Conservation (phyloP, 208 protist genomes). For the Acanthamoeba castellanii region DNA sequence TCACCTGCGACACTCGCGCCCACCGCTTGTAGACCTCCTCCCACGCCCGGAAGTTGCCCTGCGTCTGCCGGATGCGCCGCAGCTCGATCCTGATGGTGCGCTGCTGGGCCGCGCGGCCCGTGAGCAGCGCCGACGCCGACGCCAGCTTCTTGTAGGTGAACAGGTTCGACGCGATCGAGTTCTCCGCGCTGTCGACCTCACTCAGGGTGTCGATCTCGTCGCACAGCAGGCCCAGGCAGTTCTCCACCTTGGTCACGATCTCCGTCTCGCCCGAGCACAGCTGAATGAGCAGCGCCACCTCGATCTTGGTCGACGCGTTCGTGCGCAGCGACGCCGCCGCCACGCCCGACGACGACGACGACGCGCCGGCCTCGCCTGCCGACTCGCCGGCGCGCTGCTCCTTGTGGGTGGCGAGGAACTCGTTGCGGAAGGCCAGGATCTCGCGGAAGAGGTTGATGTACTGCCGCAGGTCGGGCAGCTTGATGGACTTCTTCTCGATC, state of each 20-base stretch:
- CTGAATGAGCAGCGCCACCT: conserved; percentile 82
- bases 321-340: neutral
- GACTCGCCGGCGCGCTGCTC: neutral
- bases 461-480: conserved; percentile 75
- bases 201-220: conserved; percentile 82
- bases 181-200: conserved; percentile 60
- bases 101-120: conserved; percentile 82
- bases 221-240: conserved; percentile 80
- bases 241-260: conserved; percentile 78
- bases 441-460: conserved; percentile 76
- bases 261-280: conserved; percentile 81
- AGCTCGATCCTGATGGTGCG: conserved; percentile 81
- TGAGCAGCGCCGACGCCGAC: conserved; percentile 78
- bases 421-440: conserved; percentile 76
- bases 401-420: conserved; percentile 80
- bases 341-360: neutral
- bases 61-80: conserved; percentile 73
- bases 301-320: conserved; percentile 70
- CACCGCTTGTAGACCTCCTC: conserved; percentile 80
- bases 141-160: conserved; percentile 81
- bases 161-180: conserved; percentile 77
- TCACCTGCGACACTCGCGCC: conserved; percentile 46
- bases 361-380: neutral
- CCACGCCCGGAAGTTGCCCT: conserved; percentile 83
- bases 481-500: conserved; percentile 69